Evolutionary conservation across 441 rosid species (phyloP).

Genomic region (Populus hybrid): DNA sequence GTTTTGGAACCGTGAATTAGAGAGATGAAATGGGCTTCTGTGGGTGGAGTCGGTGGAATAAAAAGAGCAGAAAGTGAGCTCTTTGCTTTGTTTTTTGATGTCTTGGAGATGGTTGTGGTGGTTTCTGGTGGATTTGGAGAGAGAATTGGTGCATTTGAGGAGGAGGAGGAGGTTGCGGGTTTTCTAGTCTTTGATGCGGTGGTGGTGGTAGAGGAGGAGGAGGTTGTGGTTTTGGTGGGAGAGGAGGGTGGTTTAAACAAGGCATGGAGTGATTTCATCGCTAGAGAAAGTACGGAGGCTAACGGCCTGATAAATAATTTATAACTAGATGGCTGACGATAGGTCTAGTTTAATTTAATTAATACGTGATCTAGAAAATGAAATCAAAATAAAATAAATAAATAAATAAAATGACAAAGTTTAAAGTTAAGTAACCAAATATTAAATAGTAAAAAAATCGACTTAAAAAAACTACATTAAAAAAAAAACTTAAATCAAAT

Average conservation of each 20-base stretch:
- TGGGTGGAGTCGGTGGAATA: background rate
- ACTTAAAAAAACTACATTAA: no score
- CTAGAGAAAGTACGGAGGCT: background rate
- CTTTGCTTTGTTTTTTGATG: background rate
- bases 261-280: background rate
- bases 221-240: background rate
- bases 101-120: background rate
- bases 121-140: background rate
- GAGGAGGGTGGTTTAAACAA: background rate
- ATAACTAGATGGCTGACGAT: no score
- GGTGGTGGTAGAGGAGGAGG: background rate
- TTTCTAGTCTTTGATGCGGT: background rate
- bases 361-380: no score
- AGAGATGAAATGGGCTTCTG: slow-evolving; percentile 40
- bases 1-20: slow-evolving; percentile 45
- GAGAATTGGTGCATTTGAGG: background rate
- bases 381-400: no score
- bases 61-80: background rate
- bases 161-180: background rate
- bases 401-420: no score
- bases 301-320: no score
- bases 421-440: no score
- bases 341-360: no score
- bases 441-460: no score
- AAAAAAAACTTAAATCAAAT: no score